Conservation (phyloP, 306 rosid species). For the Acacia crassicarpa region DNA sequence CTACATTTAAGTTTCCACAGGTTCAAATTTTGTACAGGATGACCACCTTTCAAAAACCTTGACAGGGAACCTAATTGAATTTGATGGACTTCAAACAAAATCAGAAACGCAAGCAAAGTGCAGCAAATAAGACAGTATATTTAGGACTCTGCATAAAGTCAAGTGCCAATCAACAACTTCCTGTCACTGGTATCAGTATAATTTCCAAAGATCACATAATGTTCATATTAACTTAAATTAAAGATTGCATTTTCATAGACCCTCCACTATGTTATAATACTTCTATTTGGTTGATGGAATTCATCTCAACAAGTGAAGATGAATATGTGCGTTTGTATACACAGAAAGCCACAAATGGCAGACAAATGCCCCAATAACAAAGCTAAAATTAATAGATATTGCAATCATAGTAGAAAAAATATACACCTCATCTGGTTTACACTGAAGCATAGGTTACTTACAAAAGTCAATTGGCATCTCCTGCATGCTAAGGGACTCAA, state of each 20-base stretch:
- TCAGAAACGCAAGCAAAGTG: constrained; percentile 11
- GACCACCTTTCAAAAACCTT: constrained; percentile 4
- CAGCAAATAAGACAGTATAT: neutral
- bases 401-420: constrained; percentile 3
- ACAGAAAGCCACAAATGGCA: constrained; percentile 10
- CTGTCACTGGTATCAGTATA: neutral
- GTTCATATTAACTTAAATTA: constrained; percentile 9
- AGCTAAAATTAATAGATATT: neutral
- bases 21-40: constrained; percentile 9
- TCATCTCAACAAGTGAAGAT: constrained; percentile 10
- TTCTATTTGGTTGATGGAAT: neutral
- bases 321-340: neutral
- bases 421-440: constrained; percentile 4
- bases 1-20: neutral
- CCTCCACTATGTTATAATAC: neutral
- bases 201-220: constrained; percentile 14
- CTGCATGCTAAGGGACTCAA: constrained; percentile 67
- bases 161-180: constrained; percentile 8
- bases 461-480: constrained; percentile 80
- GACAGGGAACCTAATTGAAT: neutral
- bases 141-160: neutral
- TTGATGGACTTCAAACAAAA: constrained; percentile 18
- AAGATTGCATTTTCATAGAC: constrained; percentile 14
- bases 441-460: constrained; percentile 45
- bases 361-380: constrained; percentile 6